phyloP scores from a whole-genome alignment of 202 grass and related monocot species.

The Dendrocalamus latiflorus region DNA sequence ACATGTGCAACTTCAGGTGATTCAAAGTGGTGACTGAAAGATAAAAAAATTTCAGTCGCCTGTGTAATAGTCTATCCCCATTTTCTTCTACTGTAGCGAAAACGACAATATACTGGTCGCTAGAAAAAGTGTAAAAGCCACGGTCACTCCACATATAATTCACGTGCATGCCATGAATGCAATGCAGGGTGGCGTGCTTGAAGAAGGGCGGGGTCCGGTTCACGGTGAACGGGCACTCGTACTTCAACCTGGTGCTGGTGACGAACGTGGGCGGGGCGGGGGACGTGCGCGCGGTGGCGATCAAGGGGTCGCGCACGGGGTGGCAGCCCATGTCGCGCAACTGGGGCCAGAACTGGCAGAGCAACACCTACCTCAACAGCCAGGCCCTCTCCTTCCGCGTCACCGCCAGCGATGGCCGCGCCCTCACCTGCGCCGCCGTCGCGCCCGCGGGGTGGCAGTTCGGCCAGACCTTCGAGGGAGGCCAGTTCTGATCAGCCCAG shows the following conservation, averaged over 20 bases:
- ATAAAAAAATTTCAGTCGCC: no score
- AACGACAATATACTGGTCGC: not conserved
- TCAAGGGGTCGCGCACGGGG: conserved; percentile 37
- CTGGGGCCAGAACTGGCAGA: conserved; percentile 76
- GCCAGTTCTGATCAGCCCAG: conserved; percentile 70
- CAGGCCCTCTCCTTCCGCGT: conserved; percentile 50
- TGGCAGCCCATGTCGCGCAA: conserved; percentile 65
- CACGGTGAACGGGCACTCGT: conserved; percentile 57
- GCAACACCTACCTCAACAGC: conserved; percentile 48
- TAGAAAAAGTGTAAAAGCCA: not conserved
- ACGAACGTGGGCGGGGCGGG: no score
- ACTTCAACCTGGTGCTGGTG: conserved; percentile 66
- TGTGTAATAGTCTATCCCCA: no score
- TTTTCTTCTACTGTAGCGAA: not conserved
- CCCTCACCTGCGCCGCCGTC: conserved; percentile 24
- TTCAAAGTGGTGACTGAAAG: no score
- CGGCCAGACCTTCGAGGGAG: no score
- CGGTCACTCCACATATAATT: not conserved
- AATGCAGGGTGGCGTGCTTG: conserved; percentile 49
- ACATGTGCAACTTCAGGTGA: no score
- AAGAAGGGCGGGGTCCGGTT: conserved; percentile 61
- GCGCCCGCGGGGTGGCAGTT: conserved; percentile 52
- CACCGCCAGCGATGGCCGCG: conserved; percentile 44
- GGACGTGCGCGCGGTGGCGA: conserved; percentile 32
- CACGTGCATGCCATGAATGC: no score